Conservation (phyloP, 2,329 filamentous ascomycete species). For the Arachnopeziza araneosa region DNA sequence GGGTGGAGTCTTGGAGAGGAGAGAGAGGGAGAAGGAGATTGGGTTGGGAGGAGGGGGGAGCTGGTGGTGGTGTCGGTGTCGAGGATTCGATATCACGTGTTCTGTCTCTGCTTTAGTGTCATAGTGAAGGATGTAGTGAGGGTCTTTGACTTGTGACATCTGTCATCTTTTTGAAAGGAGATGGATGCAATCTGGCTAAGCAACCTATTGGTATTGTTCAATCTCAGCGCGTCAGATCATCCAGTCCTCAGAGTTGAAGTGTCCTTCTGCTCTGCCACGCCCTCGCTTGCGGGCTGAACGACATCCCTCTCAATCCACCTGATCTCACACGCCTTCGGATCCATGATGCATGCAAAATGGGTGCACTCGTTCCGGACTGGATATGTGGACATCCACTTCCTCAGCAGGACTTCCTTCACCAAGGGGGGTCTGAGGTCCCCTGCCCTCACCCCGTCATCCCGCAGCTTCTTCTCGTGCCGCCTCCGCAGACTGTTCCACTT, state of each 20-base stretch:
- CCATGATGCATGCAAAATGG: constrained; percentile 54
- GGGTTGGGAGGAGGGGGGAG: too few relatives aligned
- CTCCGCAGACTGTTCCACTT: constrained; percentile 33
- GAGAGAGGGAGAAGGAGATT: too few relatives aligned
- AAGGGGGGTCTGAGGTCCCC: constrained; percentile 15
- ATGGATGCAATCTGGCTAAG: neutral
- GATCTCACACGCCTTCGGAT: constrained; percentile 43
- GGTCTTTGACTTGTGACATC: too few relatives aligned
- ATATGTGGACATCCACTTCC: constrained; percentile 43
- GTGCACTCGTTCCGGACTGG: constrained; percentile 52
- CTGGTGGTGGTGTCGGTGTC: too few relatives aligned
- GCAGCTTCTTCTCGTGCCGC: constrained; percentile 10
- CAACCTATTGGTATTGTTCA: neutral
- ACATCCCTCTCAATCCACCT: constrained; percentile 34
- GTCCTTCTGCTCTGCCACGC: neutral
- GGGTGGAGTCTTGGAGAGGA: too few relatives aligned
- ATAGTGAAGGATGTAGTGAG: too few relatives aligned
- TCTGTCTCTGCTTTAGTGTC: too few relatives aligned
- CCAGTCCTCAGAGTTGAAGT: neutral
- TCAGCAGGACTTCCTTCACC: constrained; percentile 32
- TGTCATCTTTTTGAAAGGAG: too few relatives aligned
- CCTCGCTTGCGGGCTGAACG: neutral
- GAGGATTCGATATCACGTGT: too few relatives aligned
- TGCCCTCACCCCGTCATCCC: neutral
- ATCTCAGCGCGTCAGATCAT: neutral